Percentiles rank a stretch among this genome's conserved stretches.
phyloP scores from a whole-genome alignment of 2,329 filamentous ascomycete species.

The Mariannaea sp. region DNA sequence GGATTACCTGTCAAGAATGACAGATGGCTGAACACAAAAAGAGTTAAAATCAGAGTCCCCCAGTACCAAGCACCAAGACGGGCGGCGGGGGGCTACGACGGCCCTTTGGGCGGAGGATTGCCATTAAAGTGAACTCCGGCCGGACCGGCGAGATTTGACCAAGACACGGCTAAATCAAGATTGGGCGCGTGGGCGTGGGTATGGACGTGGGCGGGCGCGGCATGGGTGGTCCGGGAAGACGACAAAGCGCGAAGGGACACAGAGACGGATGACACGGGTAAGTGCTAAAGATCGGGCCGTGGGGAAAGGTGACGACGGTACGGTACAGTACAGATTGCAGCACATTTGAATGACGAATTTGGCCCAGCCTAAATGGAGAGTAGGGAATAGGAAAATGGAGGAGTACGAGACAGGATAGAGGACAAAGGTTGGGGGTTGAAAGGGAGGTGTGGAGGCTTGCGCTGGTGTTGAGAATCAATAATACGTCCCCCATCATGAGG shows the following conservation, averaged over 20 bases:
- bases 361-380: too few species aligned
- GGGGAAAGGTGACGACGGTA: too few species aligned
- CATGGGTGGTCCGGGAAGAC: not conserved
- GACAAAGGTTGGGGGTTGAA: not conserved
- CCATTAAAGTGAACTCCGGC: not conserved
- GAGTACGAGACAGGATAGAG: not conserved
- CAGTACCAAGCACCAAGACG: not conserved
- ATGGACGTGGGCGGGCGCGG: not conserved
- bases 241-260: not conserved
- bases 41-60: not conserved
- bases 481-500: too few species aligned
- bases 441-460: conserved; percentile 15
- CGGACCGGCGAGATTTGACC: conserved; percentile 11
- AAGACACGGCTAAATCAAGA: not conserved
- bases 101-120: not conserved
- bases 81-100: not conserved
- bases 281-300: conserved; percentile 36
- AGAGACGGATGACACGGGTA: conserved; percentile 9
- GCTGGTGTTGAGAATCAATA: too few species aligned
- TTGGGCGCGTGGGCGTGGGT: not conserved
- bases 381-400: not conserved
- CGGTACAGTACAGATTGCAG: too few species aligned
- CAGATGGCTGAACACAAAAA: not conserved
- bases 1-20: not conserved
- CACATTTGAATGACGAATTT: too few species aligned